Base-by-base conservation (phyloP, 2,329 filamentous ascomycete species). In the Botrytis pseudocinerea region DNA sequence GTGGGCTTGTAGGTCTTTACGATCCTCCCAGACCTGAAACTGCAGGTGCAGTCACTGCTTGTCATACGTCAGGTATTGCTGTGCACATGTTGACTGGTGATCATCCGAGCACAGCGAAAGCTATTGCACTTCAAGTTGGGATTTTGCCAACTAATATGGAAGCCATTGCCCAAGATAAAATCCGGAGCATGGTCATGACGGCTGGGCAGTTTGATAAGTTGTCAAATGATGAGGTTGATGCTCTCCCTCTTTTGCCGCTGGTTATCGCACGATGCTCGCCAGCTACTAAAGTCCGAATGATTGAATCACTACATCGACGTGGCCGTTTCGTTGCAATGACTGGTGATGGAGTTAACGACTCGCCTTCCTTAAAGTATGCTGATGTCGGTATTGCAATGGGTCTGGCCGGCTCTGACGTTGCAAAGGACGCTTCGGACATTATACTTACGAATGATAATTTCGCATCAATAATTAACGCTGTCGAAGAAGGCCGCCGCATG, bases 231-330 rank as follows among this genome's bases (percentile, higher is more conserved):
- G 88, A 96, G 80, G 92, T 97, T 71, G 93, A 97, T 76, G 85
- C 86, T 0, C 84, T 97, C 25, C 90, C 91, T 6, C 89, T 93
- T 57, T 84, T 97, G 2, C 93, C 93, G 2, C 85, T 95, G 1
- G 94, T 97, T 14, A 91, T 97, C 74, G 93, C 93, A 54, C 91
- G 93, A 54, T 97, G 93, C 80, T 92, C 93, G 1, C 94, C 94
- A 0, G 89, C 92, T 74, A 97, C 94, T 59, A 97, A 97, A 83
- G 93, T 94, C 7, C 90, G 93, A 74, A 97, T 97, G 93, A 95
- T 97, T 70, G 93, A 95, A 77, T 93, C 94, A 8, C 87, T 77
- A 74, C 91, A 93, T 78, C 84, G 86, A 10, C 71, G 76, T 9
- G 84, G 87, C 4, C 83, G 87, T 54, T 85, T 87, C 54, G 87